Evolutionary conservation across 2,329 filamentous ascomycete genomes (phyloP).

Genomic region (Fusarium liriodendri): DNA sequence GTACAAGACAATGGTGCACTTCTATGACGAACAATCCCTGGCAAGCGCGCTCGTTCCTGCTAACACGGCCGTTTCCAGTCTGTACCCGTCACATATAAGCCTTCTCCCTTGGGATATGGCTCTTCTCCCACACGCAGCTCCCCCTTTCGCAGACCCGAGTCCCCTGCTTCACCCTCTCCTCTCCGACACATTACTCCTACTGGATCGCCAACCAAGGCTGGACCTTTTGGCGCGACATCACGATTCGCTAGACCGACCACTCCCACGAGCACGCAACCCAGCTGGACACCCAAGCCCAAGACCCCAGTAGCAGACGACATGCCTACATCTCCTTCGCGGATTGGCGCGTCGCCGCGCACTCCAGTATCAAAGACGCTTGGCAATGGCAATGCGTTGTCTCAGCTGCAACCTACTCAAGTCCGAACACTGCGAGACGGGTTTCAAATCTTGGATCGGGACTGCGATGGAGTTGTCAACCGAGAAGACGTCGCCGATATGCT

Average conservation of each 20-base stretch:
- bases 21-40: conserved; percentile 40
- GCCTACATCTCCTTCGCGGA: conserved; percentile 45
- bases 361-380: conserved; percentile 51
- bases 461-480: conserved; percentile 83
- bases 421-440: conserved; percentile 92
- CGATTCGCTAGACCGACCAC: conserved; percentile 56
- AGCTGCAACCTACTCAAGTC: conserved; percentile 84
- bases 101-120: conserved; percentile 77
- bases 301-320: conserved; percentile 37
- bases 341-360: conserved; percentile 47
- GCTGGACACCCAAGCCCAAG: conserved; percentile 52
- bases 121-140: conserved; percentile 71
- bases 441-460: conserved; percentile 90
- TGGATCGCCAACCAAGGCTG: conserved; percentile 67
- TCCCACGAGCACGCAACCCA: conserved; percentile 47
- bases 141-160: conserved; percentile 71
- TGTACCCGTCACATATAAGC: conserved; percentile 72
- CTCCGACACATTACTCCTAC: conserved; percentile 74
- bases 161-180: conserved; percentile 73
- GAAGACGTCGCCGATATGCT: conserved; percentile 92
- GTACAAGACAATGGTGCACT: conserved; percentile 48
- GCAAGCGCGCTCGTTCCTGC: conserved; percentile 39
- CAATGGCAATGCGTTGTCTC: conserved; percentile 70
- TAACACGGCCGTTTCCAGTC: conserved; percentile 55
- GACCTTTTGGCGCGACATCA: conserved; percentile 42